A percentile compares a stretch with the other conserved stretches of the same genome.
Conservation (phyloP, 2,329 filamentous ascomycete species). For the Epichloe typhina region DNA sequence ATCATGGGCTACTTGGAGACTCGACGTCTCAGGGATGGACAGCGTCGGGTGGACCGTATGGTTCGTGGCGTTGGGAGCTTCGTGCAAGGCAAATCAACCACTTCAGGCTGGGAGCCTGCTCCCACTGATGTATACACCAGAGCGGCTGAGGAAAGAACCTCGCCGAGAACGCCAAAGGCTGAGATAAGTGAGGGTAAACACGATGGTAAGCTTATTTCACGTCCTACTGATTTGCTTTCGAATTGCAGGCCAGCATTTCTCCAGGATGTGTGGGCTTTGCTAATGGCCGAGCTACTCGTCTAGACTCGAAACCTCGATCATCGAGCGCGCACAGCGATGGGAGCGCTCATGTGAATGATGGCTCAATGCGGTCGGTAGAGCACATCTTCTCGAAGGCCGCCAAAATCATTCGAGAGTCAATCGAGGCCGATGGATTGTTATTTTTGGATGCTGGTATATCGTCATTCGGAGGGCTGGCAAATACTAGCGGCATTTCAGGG, state of each 20-base stretch:
- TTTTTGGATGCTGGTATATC: conserved; percentile 22
- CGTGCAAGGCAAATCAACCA: conserved; percentile 19
- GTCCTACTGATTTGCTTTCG: background rate
- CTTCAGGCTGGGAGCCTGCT: conserved; percentile 13
- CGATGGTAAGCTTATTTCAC: background rate
- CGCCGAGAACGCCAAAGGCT: background rate
- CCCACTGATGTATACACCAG: background rate
- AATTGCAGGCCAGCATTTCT: background rate
- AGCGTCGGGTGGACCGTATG: conserved; percentile 23
- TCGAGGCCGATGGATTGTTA: conserved; percentile 25
- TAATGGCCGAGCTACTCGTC: background rate
- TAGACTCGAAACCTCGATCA: background rate
- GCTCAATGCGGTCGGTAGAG: conserved; percentile 1
- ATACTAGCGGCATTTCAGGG: background rate
- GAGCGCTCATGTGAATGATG: background rate
- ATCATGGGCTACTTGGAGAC: conserved; percentile 25
- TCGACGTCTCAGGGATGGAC: conserved; percentile 13
- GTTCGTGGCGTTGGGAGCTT: conserved; percentile 23
- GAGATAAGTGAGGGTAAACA: background rate
- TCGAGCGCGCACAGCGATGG: background rate
- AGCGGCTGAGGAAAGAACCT: background rate
- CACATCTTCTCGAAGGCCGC: conserved; percentile 31
- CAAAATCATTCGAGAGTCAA: conserved; percentile 26
- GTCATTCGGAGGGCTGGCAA: conserved; percentile 8
- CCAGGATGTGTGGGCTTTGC: background rate